These are phyloP conservation scores for Calonectria hongkongensis DNA, from an alignment of 2,329 filamentous ascomycete species.

Conservation along the genomic window DNA sequence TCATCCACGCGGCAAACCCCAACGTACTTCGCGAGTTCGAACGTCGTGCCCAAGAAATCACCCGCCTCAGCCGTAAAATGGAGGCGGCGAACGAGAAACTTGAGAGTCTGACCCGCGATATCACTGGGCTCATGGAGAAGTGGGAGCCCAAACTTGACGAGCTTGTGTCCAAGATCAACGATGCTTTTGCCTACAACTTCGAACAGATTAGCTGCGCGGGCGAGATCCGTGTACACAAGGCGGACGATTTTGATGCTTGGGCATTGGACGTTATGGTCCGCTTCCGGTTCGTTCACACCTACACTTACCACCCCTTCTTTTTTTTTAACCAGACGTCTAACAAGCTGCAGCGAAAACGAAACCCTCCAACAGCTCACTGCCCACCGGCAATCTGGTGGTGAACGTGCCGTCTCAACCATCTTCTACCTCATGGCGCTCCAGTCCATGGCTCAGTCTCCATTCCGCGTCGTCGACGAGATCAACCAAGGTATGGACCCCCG, in stretches of 20 bases:
- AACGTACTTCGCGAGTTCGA: constrained; percentile 87
- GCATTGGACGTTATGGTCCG: constrained; percentile 95
- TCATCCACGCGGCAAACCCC: constrained; percentile 86
- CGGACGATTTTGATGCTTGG: constrained; percentile 95
- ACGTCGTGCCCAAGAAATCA: constrained; percentile 81
- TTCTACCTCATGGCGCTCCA: constrained; percentile 99
- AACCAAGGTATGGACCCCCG: constrained; percentile 99
- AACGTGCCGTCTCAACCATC: constrained; percentile 96
- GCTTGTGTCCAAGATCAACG: constrained; percentile 87
- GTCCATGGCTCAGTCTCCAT: constrained; percentile 92
- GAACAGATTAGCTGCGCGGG: constrained; percentile 95
- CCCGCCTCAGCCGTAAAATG: constrained; percentile 75
- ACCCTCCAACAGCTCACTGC: constrained; percentile 89
- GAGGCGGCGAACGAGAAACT: constrained; percentile 73
- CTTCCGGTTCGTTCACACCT: constrained; percentile 80
- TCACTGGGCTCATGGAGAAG: constrained; percentile 78
- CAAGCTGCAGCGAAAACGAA: constrained; percentile 80
- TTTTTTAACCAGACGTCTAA: constrained; percentile 35
- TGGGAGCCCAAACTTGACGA: constrained; percentile 92
- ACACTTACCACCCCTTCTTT: background rate
- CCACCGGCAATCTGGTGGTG: constrained; percentile 96
- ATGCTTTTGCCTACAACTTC: constrained; percentile 95
- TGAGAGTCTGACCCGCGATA: constrained; percentile 72
- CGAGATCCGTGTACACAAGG: constrained; percentile 91
- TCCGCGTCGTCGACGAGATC: constrained; percentile 99